phyloP scores from a whole-genome alignment of 2,329 filamentous ascomycete genomes.

The Pyrenophora seminiperda region DNA sequence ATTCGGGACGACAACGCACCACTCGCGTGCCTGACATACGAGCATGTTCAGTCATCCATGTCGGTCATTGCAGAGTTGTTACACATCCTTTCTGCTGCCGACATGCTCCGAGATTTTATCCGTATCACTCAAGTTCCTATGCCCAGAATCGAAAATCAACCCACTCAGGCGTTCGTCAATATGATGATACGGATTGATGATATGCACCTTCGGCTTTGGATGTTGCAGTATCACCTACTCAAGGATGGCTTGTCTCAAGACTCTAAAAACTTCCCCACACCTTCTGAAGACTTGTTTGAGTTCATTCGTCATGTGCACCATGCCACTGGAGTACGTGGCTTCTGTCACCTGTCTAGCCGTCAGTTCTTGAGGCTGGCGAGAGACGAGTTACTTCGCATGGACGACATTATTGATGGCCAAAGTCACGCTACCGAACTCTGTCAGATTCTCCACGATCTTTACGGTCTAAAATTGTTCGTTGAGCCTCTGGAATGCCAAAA shows the following conservation, averaged over 20 bases:
- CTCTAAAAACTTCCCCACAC: slow-evolving; percentile 64
- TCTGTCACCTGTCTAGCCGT: slow-evolving; percentile 84
- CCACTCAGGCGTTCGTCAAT: slow-evolving; percentile 46
- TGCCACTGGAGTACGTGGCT: slow-evolving; percentile 79
- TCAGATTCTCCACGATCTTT: slow-evolving; percentile 63
- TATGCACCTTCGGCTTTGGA: slow-evolving; percentile 87
- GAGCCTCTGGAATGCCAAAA: slow-evolving; percentile 53
- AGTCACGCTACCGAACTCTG: slow-evolving; percentile 72
- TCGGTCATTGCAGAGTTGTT: slow-evolving; percentile 72
- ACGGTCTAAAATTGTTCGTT: slow-evolving; percentile 46
- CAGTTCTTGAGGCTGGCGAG: slow-evolving; percentile 89
- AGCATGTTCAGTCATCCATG: slow-evolving; percentile 75
- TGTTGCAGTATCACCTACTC: slow-evolving; percentile 79
- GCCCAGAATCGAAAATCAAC: slow-evolving; percentile 62
- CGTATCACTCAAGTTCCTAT: slow-evolving; percentile 72
- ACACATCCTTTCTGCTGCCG: slow-evolving; percentile 76
- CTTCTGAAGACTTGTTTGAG: slow-evolving; percentile 75
- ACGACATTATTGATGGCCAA: slow-evolving; percentile 73
- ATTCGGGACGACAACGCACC: slow-evolving; percentile 67
- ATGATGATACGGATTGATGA: slow-evolving; percentile 77
- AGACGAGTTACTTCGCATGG: slow-evolving; percentile 77
- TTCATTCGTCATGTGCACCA: slow-evolving; percentile 83
- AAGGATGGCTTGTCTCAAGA: slow-evolving; percentile 75
- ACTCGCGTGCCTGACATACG: slow-evolving; percentile 83
- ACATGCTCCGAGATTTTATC: slow-evolving; percentile 85